These are phyloP conservation scores for Vitis hybrid DNA, from an alignment of 177 flowering plant species.

Conservation along the genomic window DNA sequence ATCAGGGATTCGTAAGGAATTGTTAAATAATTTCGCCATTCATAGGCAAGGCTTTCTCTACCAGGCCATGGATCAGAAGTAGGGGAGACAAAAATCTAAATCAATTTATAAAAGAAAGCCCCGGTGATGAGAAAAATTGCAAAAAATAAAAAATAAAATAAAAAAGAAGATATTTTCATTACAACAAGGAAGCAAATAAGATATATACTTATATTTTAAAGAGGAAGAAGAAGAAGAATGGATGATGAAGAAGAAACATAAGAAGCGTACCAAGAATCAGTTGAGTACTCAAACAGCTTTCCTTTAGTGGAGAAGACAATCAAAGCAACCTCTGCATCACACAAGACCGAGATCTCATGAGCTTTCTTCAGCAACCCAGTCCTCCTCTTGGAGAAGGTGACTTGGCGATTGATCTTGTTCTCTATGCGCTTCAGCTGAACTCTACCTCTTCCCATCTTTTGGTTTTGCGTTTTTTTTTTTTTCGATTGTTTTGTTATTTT, in stretches of 20 bases:
- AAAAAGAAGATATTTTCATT: too few relatives aligned
- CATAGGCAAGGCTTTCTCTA: too few relatives aligned
- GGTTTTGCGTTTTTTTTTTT: neutral
- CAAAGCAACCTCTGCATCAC: slow-evolving; percentile 49
- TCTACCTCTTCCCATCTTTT: slow-evolving; percentile 49
- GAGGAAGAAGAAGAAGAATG: too few relatives aligned
- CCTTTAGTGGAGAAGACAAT: slow-evolving; percentile 52
- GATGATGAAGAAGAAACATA: neutral
- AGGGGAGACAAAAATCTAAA: too few relatives aligned
- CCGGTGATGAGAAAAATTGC: too few relatives aligned
- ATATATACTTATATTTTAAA: too few relatives aligned
- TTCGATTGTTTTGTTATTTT: neutral
- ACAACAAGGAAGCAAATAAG: too few relatives aligned
- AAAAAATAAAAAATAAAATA: too few relatives aligned
- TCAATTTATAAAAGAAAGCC: too few relatives aligned
- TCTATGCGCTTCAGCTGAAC: slow-evolving; percentile 49
- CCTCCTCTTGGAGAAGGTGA: slow-evolving; percentile 47
- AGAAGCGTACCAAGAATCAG: slow-evolving; percentile 35
- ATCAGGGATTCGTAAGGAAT: too few relatives aligned
- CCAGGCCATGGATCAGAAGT: too few relatives aligned
- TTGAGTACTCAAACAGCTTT: slow-evolving; percentile 46
- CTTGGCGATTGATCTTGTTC: slow-evolving; percentile 52
- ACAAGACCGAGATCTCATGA: slow-evolving; percentile 50
- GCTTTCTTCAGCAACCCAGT: slow-evolving; percentile 47
- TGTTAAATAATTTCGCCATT: too few relatives aligned